Conservation (phyloP, 257 asterid species). For the Thymus mandschuricus region DNA sequence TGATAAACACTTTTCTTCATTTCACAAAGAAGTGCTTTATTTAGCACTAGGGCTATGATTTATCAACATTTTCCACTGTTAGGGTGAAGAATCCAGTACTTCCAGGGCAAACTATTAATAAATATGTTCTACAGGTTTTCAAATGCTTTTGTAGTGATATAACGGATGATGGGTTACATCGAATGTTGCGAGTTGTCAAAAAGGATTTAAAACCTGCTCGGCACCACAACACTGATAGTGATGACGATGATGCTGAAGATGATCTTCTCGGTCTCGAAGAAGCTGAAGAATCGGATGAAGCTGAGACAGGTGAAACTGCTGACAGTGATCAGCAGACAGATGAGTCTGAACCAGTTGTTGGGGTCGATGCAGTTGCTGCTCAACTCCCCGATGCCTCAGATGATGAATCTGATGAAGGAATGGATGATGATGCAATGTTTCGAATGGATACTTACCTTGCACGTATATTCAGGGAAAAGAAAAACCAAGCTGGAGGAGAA, state of each 20-base stretch:
- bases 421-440: conserved; percentile 98
- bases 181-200: conserved; percentile 86
- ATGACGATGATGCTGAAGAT: conserved; percentile 71
- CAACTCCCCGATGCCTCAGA: conserved; percentile 73
- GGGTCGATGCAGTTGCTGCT: conserved; percentile 42
- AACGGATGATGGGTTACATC: conserved; percentile 80
- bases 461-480: conserved; percentile 64
- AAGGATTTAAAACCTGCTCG: conserved; percentile 93
- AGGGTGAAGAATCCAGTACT: background rate
- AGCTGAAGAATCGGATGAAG: conserved; percentile 81
- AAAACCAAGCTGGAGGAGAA: conserved; percentile 88
- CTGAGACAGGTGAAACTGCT: conserved; percentile 79
- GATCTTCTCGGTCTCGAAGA: conserved; percentile 87
- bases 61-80: background rate
- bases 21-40: background rate
- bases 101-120: conserved; percentile 19
- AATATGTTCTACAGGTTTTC: conserved; percentile 62
- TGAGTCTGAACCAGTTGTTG: conserved; percentile 72
- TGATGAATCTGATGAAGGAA: conserved; percentile 87
- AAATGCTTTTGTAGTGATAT: conserved; percentile 65
- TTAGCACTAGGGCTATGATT: background rate
- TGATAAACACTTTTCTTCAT: background rate
- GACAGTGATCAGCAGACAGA: conserved; percentile 79
- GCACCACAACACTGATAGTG: conserved; percentile 63
- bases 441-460: conserved; percentile 81